These are phyloP conservation scores for Metschnikowia colocasiae DNA, from an alignment of 805 yeast species.

Conservation along the genomic window DNA sequence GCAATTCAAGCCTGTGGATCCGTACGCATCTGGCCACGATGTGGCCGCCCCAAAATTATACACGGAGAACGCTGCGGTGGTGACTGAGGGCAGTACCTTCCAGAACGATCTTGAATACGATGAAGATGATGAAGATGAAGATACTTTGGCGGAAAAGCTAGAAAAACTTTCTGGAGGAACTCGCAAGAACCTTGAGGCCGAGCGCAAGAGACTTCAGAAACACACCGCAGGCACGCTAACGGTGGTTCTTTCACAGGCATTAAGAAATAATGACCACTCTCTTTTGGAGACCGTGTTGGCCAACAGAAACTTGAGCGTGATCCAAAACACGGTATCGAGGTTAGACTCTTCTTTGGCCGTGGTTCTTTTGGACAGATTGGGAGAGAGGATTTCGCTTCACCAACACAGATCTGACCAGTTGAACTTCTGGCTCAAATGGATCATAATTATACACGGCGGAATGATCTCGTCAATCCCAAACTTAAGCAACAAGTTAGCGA, in stretches of 20 bases:
- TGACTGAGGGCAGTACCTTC: slow-evolving; percentile 62
- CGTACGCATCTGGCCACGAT: slow-evolving; percentile 47
- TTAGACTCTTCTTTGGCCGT: slow-evolving; percentile 49
- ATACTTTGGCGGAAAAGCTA: slow-evolving; percentile 53
- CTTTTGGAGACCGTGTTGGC: slow-evolving; percentile 78
- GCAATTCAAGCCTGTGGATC: slow-evolving; percentile 37
- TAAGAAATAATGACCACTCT: slow-evolving; percentile 80
- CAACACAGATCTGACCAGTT: slow-evolving; percentile 47
- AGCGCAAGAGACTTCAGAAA: slow-evolving; percentile 42
- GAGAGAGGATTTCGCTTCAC: slow-evolving; percentile 52
- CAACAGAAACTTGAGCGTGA: slow-evolving; percentile 48
- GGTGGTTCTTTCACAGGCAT: slow-evolving; percentile 81
- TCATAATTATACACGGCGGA: slow-evolving; percentile 53
- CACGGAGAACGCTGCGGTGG: slow-evolving; percentile 57
- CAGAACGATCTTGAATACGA: slow-evolving; percentile 48
- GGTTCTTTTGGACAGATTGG: slow-evolving; percentile 46
- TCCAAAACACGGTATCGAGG: slow-evolving; percentile 47
- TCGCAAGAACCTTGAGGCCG: slow-evolving; percentile 22
- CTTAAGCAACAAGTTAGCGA: slow-evolving; percentile 38
- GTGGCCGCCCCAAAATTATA: slow-evolving; percentile 52
- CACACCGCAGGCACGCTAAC: slow-evolving; percentile 64
- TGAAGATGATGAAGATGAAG: slow-evolving; percentile 41
- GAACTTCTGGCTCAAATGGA: slow-evolving; percentile 55
- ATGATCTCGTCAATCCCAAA: slow-evolving; percentile 46
- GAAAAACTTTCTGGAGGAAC: slow-evolving; percentile 32